Conservation (phyloP, 176 grass and related monocot genomes). For the Juncus effusus region DNA sequence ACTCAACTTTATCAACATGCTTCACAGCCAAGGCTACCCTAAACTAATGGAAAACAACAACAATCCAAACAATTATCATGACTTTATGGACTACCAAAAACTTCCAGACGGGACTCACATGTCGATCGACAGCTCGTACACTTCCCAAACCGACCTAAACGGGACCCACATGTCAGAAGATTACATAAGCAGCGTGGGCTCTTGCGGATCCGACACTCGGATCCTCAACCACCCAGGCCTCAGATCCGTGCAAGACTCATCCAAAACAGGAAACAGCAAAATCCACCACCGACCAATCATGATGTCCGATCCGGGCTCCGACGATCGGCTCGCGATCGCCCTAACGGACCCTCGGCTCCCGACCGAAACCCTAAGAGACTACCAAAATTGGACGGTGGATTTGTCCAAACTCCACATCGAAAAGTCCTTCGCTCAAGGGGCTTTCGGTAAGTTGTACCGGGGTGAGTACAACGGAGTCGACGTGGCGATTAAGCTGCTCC, state of each 20-base stretch:
- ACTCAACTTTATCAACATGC: slow-evolving; percentile 34
- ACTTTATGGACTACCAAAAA: slow-evolving; percentile 47
- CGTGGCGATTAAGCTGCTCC: slow-evolving; percentile 70
- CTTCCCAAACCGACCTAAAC: slow-evolving; percentile 31
- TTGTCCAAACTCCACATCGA: slow-evolving; percentile 58
- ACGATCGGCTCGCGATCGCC: slow-evolving; percentile 43
- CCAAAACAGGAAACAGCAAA: slow-evolving; percentile 42
- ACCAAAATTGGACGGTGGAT: slow-evolving; percentile 64
- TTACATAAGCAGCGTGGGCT: slow-evolving; percentile 59
- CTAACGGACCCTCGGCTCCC: slow-evolving; percentile 48
- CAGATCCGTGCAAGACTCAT: slow-evolving; percentile 24
- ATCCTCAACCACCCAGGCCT: slow-evolving; percentile 71
- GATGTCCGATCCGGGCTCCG: slow-evolving; percentile 10
- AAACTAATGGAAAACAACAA: slow-evolving; percentile 59
- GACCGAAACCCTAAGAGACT: slow-evolving; percentile 49
- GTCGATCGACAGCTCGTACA: slow-evolving; percentile 51
- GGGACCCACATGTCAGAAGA: slow-evolving; percentile 46
- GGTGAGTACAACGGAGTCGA: slow-evolving; percentile 69
- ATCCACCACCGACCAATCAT: slow-evolving; percentile 25
- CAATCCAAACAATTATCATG: slow-evolving; percentile 47
- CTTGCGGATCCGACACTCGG: slow-evolving; percentile 51
- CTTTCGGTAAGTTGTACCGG: slow-evolving; percentile 70
- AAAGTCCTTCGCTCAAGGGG: slow-evolving; percentile 64
- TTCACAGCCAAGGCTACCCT: slow-evolving; percentile 45
- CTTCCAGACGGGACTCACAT: slow-evolving; percentile 61